These are phyloP conservation scores for Ambrosiella cleistominuta DNA, from an alignment of 2,329 filamentous ascomycete genomes.

Conservation along the genomic window DNA sequence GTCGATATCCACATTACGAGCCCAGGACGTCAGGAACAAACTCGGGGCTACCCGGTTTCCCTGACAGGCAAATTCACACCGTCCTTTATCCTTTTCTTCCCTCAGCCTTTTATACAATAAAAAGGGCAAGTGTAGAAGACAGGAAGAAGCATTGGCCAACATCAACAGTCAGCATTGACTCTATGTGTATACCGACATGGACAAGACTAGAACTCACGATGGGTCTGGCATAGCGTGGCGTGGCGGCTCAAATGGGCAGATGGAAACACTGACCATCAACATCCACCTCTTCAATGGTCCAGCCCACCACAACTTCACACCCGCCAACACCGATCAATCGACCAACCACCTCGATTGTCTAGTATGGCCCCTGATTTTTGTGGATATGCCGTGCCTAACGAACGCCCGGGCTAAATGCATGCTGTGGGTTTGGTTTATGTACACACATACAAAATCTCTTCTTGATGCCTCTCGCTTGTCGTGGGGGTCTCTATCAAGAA, in stretches of 20 bases:
- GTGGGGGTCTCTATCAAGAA: neutral
- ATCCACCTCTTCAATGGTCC: neutral
- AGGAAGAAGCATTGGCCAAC: neutral
- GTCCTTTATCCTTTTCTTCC: neutral
- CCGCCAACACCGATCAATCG: neutral
- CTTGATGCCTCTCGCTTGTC: neutral
- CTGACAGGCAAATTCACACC: neutral
- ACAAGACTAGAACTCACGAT: neutral
- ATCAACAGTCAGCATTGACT: neutral
- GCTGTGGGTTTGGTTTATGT: neutral
- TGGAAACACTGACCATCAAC: neutral
- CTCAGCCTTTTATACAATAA: too few relatives aligned
- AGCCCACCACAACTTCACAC: neutral
- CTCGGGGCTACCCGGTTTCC: neutral
- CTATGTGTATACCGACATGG: neutral
- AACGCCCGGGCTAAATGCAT: neutral
- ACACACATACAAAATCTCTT: neutral
- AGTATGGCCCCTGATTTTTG: neutral
- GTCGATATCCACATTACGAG: neutral
- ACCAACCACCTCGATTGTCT: neutral
- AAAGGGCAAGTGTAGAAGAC: neutral
- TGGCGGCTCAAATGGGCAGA: neutral
- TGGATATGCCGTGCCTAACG: neutral
- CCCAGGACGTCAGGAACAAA: neutral
- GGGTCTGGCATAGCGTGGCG: neutral